A percentile compares a stretch with the other conserved stretches of the same genome.
Evolutionary conservation across 164 flowering plant species (phyloP).

Genomic region (Sedum album): DNA sequence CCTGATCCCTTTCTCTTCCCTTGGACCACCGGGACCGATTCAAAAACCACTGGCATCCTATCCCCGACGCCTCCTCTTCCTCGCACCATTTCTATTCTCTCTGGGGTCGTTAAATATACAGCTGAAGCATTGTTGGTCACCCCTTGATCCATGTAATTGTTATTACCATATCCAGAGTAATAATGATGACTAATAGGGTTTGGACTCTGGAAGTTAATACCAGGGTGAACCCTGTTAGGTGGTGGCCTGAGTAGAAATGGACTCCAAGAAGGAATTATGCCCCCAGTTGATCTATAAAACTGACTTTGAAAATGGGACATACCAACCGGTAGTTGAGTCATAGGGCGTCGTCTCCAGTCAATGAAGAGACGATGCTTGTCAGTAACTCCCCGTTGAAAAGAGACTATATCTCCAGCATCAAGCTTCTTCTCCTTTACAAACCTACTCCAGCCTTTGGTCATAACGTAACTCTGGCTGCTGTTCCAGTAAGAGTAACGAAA

Average conservation of each 20-base stretch:
- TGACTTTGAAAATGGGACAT: neutral
- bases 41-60: constrained; percentile 35
- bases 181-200: neutral
- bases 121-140: neutral
- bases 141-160: neutral
- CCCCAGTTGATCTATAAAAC: constrained; percentile 3
- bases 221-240: neutral
- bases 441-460: constrained; percentile 98
- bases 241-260: neutral
- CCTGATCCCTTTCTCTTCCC: constrained; percentile 24
- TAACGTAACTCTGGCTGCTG: constrained; percentile 96
- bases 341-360: constrained; percentile 74
- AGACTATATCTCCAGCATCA: constrained; percentile 80
- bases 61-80: constrained; percentile 9
- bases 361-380: constrained; percentile 56
- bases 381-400: constrained; percentile 64
- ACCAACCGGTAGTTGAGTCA: constrained; percentile 21
- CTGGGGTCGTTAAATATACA: neutral
- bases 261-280: neutral
- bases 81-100: constrained; percentile 18
- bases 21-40: constrained; percentile 73
- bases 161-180: neutral
- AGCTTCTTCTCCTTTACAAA: constrained; percentile 93
- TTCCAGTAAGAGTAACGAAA: constrained; percentile 96
- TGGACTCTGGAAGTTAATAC: neutral